Percentiles rank a stretch among this genome's conserved stretches.
Conservation (phyloP, 2,329 filamentous ascomycete genomes). For the Aspergillus ruber region DNA sequence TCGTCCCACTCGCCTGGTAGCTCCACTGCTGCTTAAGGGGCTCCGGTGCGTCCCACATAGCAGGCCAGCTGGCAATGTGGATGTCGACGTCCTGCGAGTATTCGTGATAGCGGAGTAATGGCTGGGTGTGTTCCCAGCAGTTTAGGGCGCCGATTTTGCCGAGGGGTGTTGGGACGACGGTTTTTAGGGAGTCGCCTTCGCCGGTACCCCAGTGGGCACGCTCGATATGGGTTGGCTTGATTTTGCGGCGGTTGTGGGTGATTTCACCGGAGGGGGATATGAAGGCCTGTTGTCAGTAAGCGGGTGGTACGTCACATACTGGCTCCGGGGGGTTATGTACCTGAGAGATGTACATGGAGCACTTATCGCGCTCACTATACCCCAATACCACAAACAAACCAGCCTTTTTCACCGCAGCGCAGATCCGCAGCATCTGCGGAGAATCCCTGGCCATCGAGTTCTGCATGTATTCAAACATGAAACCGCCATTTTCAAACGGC, state of each 20-base stretch:
- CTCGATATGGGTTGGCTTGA: conserved; percentile 48
- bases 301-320: too few relatives aligned
- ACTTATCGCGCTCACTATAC: conserved; percentile 33
- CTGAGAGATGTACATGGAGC: conserved; percentile 41
- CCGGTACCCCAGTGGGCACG: conserved; percentile 43
- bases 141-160: conserved; percentile 23
- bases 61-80: conserved; percentile 45
- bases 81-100: conserved; percentile 38
- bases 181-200: conserved; percentile 23
- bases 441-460: conserved; percentile 2
- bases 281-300: conserved; percentile 36
- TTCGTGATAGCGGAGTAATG: conserved; percentile 42
- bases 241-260: conserved; percentile 39
- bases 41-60: conserved; percentile 4
- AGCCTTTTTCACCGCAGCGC: conserved; percentile 25
- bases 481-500: not conserved
- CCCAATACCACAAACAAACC: conserved; percentile 36
- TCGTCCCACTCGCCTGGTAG: not conserved
- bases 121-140: conserved; percentile 46
- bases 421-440: conserved; percentile 32
- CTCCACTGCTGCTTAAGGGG: not conserved
- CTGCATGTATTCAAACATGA: conserved; percentile 3
- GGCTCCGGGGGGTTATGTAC: too few relatives aligned
- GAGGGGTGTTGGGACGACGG: conserved; percentile 35
- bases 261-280: conserved; percentile 38